A percentile compares a stretch with the other conserved stretches of the same genome.
These are phyloP conservation scores for Aspergillus flavus DNA, from an alignment of 2,329 filamentous ascomycete species.

Conservation along the genomic window DNA sequence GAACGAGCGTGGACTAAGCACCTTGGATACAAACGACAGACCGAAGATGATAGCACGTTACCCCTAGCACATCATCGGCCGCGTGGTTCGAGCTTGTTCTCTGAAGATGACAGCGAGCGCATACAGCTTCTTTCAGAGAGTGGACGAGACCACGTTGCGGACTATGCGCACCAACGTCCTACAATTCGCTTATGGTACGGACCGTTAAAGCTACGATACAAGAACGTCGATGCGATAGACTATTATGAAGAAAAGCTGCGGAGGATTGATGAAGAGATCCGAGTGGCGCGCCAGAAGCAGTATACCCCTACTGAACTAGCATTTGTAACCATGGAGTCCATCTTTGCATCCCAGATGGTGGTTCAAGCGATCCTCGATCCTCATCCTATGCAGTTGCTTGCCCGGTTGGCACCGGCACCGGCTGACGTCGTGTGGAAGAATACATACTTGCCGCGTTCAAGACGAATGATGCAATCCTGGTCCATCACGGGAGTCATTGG, in stretches of 20 bases:
- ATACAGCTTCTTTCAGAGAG: slow-evolving; percentile 59
- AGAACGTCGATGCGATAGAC: slow-evolving; percentile 84
- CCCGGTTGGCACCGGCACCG: slow-evolving; percentile 83
- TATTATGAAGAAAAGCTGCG: slow-evolving; percentile 89
- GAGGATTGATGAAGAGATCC: slow-evolving; percentile 74
- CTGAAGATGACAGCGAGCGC: slow-evolving; percentile 58
- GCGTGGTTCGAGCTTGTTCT: slow-evolving; percentile 33
- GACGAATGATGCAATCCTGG: slow-evolving; percentile 79
- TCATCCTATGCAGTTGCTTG: slow-evolving; percentile 79
- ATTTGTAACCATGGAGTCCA: slow-evolving; percentile 97
- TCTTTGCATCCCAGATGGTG: slow-evolving; percentile 89
- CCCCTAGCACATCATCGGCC: slow-evolving; percentile 55
- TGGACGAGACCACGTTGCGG: slow-evolving; percentile 45
- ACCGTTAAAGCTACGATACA: slow-evolving; percentile 69
- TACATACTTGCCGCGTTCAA: slow-evolving; percentile 76
- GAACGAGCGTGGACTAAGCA: slow-evolving; percentile 84
- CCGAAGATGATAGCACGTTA: slow-evolving; percentile 46
- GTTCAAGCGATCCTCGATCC: slow-evolving; percentile 93
- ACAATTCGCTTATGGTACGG: slow-evolving; percentile 78
- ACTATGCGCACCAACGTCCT: slow-evolving; percentile 59
- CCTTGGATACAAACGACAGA: slow-evolving; percentile 60
- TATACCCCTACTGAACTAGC: slow-evolving; percentile 81
- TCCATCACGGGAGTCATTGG: slow-evolving; percentile 80
- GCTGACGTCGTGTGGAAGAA: slow-evolving; percentile 95
- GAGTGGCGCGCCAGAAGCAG: slow-evolving; percentile 68